Conservation (phyloP, 2,329 filamentous ascomycete genomes). For the Delphinella strobiligena region DNA sequence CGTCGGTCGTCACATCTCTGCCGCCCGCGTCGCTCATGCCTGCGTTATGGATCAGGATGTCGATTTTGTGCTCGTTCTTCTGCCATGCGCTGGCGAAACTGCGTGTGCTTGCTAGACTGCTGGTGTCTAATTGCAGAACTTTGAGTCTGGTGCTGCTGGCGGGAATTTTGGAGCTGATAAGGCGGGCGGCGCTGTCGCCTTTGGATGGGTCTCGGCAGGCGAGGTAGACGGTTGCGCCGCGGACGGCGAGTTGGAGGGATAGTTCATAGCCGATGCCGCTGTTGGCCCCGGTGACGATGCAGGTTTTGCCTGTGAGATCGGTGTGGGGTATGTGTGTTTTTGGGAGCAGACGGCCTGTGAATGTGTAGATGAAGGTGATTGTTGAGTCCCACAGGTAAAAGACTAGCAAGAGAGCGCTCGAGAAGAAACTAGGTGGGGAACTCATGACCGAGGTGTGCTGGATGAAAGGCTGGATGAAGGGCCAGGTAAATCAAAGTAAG, state of each 20-base stretch:
- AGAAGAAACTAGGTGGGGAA: too few relatives aligned
- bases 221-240: slow-evolving; percentile 2
- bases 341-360: background rate
- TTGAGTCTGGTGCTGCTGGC: slow-evolving; percentile 1
- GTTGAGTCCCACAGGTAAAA: background rate
- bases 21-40: slow-evolving; percentile 15
- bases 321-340: background rate
- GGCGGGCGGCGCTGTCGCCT: background rate
- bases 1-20: slow-evolving; percentile 11
- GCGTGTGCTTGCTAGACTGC: slow-evolving; percentile 8
- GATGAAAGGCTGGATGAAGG: background rate
- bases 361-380: background rate
- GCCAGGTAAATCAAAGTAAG: background rate
- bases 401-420: background rate
- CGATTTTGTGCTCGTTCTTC: slow-evolving; percentile 5
- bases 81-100: slow-evolving; percentile 13
- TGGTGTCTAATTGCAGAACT: slow-evolving; percentile 8
- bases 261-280: slow-evolving; percentile 12
- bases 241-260: slow-evolving; percentile 7
- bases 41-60: slow-evolving; percentile 26
- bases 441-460: too few relatives aligned
- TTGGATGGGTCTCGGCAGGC: background rate
- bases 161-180: slow-evolving; percentile 13
- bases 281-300: slow-evolving; percentile 13
- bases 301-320: slow-evolving; percentile 9